phyloP scores from a whole-genome alignment of 1,139 yeast genomes.

The Dujonia santamariae region DNA sequence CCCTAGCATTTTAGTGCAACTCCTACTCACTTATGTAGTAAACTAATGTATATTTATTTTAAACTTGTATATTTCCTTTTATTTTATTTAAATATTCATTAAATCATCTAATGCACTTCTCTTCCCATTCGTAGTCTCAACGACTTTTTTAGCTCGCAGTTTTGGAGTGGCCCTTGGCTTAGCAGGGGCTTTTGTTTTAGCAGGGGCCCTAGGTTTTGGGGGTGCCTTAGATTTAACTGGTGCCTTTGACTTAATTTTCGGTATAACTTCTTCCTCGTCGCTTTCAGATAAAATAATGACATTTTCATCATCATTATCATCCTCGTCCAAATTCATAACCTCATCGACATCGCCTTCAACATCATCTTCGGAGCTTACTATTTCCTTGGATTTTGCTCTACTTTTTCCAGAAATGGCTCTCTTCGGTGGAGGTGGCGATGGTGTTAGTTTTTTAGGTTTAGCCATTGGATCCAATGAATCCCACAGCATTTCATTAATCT shows the following conservation, averaged over 20 bases:
- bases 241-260: conserved; percentile 3
- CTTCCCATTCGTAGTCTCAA: conserved; percentile 1
- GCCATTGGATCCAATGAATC: background rate
- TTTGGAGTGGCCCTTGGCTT: background rate
- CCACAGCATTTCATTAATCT: conserved; percentile 4
- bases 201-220: background rate
- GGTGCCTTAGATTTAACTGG: conserved; percentile 2
- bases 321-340: background rate
- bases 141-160: no score
- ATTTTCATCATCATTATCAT: conserved; percentile 1
- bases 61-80: background rate
- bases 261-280: conserved; percentile 10
- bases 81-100: conserved; percentile 7
- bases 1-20: no score
- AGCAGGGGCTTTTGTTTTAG: background rate
- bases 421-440: conserved; percentile 3
- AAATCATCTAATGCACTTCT: conserved; percentile 6
- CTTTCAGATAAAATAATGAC: conserved; percentile 5
- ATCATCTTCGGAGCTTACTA: conserved; percentile 1
- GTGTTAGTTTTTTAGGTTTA: conserved; percentile 4
- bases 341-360: conserved; percentile 7
- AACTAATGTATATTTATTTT: no score
- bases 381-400: conserved; percentile 1
- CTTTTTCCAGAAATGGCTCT: conserved; percentile 6
- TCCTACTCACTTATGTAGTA: background rate